Evolutionary conservation across 805 yeast genomes (phyloP).

Genomic region (Jamesozyma hellenica): DNA sequence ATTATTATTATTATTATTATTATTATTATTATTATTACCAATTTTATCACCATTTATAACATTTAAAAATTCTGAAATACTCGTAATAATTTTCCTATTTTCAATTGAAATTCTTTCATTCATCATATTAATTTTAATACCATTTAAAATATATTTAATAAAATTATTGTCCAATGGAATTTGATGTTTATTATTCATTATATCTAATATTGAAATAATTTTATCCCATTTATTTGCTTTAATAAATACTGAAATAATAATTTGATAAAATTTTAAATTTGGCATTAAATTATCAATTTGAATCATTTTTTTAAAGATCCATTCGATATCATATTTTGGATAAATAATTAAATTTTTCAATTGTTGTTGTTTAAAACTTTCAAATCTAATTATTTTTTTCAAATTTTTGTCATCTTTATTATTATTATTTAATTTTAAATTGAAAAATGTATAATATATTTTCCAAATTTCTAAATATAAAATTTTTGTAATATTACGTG

Average conservation of each 20-base stretch:
- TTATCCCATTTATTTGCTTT: constrained; percentile 18
- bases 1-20: neutral
- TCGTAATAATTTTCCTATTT: neutral
- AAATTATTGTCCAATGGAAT: constrained; percentile 6
- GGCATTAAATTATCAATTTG: constrained; percentile 17
- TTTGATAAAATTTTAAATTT: constrained; percentile 9
- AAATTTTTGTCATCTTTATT: constrained; percentile 2
- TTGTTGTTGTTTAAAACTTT: constrained; percentile 6
- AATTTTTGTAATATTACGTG: constrained; percentile 12
- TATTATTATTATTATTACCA: too few species aligned
- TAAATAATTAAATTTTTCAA: constrained; percentile 6
- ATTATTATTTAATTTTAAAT: constrained; percentile 1
- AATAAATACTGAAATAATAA: constrained; percentile 15
- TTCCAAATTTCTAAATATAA: constrained; percentile 30
- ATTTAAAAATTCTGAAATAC: neutral
- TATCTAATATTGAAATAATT: constrained; percentile 14
- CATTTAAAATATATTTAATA: constrained; percentile 13
- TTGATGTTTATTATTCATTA: constrained; percentile 12
- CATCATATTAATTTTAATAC: constrained; percentile 1
- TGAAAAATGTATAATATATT: constrained; percentile 13
- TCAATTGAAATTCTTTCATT: neutral
- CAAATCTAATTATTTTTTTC: neutral
- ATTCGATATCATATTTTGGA: constrained; percentile 9
- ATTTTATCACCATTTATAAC: neutral
- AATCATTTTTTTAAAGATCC: constrained; percentile 14